Evolutionary conservation across 2,329 filamentous ascomycete species (phyloP), one percentile per base, ranked within the genome.

Genomic region (Exophiala sideris): DNA sequence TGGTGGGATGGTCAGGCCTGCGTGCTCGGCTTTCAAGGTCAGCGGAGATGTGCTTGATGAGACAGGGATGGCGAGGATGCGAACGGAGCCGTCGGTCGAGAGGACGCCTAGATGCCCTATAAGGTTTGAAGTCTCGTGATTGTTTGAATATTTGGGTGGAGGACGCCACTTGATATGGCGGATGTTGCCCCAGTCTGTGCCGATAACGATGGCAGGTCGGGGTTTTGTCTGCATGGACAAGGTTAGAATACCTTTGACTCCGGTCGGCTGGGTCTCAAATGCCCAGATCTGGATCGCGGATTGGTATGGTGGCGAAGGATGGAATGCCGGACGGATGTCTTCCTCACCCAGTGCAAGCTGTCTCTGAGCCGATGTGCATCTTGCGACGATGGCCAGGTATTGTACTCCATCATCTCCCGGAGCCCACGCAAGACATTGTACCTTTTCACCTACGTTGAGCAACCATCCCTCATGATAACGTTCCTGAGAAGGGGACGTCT

Each of bases 261-360:
- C 8, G 10, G 36, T 50, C 3, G 40, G 3, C 12, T 65, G 67
- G 3, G 73, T 71, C 35, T 71, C 68, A 60, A 85, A 80, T 5
- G 76, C 70, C 82, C 82, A 85, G 5, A 86, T 76, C 58, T 85
- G 81, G 32, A 85, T 73, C 2, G 74, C 75, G 11, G 76, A 73
- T 12, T 76, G 73, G 56, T 75, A 77, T 12, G 74, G 68, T 5
- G 70, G 65, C 3, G 77, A 76, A 8, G 79, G 71, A 12, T 71
- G 71, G 63, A 83, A 83, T 3, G 80, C 74, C 14, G 78, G 75
- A 6, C 75, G 50, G 21, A 50, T 44, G 14, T 40, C 11, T 14
- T 38, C 35, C 10, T 21, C 29, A 38, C 62, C 54, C n/a, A 61
- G 57, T 38, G 68, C 64, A 12, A 58, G 40, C 48, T 61, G 55